A percentile compares a stretch with the other conserved stretches of the same genome.
Conservation (phyloP, 2,329 filamentous ascomycete species). For the Aphanocladium album region DNA sequence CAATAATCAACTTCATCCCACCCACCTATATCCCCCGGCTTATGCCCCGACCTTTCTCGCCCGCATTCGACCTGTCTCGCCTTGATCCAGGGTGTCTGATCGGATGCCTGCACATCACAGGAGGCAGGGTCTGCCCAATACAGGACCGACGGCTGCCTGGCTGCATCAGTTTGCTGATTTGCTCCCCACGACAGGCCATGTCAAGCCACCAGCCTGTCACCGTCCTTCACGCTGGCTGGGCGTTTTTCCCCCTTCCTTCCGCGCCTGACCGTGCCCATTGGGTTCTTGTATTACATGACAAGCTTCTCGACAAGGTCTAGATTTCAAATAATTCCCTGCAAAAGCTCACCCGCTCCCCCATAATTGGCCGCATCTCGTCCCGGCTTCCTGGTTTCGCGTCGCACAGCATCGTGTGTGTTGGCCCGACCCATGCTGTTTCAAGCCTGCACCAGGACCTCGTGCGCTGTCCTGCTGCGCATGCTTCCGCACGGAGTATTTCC, state of each 20-base stretch:
- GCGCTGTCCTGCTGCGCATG: no score
- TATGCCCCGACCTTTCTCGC: neutral
- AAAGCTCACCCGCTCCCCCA: neutral
- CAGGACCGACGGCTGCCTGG: neutral
- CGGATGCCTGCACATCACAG: conserved; percentile 1
- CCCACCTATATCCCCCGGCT: neutral
- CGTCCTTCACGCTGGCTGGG: neutral
- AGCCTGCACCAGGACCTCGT: neutral
- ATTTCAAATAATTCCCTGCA: neutral
- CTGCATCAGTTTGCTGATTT: neutral
- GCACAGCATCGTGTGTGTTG: conserved; percentile 1
- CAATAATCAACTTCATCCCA: neutral
- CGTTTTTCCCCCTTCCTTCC: no score
- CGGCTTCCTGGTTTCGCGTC: neutral
- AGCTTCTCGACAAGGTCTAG: neutral
- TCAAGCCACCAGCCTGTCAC: neutral
- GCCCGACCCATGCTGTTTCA: neutral
- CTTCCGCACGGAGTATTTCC: no score
- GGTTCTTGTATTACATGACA: neutral
- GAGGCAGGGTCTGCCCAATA: neutral
- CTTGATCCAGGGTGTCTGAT: neutral
- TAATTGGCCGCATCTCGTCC: neutral
- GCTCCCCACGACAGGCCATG: neutral
- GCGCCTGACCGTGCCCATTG: no score
- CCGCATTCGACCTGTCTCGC: neutral